Evolutionary conservation across 179 eudicot species (phyloP).

Genomic region (Silene coronaria): DNA sequence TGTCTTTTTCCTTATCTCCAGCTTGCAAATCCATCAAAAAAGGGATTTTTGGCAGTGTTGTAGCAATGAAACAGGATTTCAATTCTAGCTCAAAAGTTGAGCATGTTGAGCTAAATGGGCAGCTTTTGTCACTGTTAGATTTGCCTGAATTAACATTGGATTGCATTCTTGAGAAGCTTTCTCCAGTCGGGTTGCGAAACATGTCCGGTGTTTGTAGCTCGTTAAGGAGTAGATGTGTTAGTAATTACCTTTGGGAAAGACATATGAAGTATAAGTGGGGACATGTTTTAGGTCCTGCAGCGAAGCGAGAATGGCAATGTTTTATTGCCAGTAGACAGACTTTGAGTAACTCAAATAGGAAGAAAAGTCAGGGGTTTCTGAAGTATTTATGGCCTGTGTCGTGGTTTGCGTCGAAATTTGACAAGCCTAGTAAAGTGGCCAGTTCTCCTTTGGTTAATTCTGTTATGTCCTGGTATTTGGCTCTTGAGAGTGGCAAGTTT

Average conservation of each 20-base stretch:
- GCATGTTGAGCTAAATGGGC: slow-evolving; percentile 26
- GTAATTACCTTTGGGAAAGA: slow-evolving; percentile 77
- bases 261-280: slow-evolving; percentile 89
- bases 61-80: slow-evolving; percentile 37
- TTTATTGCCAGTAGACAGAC: slow-evolving; percentile 38
- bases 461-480: slow-evolving; percentile 64
- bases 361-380: slow-evolving; percentile 36
- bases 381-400: slow-evolving; percentile 51
- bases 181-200: slow-evolving; percentile 63
- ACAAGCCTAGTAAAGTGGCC: slow-evolving; percentile 21
- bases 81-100: slow-evolving; percentile 29
- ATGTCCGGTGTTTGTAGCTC: slow-evolving; percentile 70
- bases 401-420: slow-evolving; percentile 37
- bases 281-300: slow-evolving; percentile 53
- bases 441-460: slow-evolving; percentile 48
- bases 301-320: slow-evolving; percentile 71
- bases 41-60: slow-evolving; percentile 22
- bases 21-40: slow-evolving; percentile 27
- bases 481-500: slow-evolving; percentile 84
- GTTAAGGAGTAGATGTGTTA: slow-evolving; percentile 55
- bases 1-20: slow-evolving; percentile 38
- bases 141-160: slow-evolving; percentile 86
- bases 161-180: slow-evolving; percentile 78
- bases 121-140: slow-evolving; percentile 47
- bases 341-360: slow-evolving; percentile 23